Conservation (phyloP, 2,329 filamentous ascomycete species). For the Myriosclerotinia curreyana region DNA sequence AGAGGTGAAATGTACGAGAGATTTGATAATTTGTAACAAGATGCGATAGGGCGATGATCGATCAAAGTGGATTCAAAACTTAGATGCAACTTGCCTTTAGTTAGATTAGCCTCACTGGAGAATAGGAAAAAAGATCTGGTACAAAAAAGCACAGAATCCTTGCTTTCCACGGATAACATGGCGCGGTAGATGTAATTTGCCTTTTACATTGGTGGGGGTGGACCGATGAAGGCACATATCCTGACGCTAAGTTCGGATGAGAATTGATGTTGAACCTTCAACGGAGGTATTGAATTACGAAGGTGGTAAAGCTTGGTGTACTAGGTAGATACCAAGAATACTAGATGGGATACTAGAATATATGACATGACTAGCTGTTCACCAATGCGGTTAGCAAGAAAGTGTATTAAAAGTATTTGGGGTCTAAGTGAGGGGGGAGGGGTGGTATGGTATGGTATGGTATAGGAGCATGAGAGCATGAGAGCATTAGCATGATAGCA, state of each 20-base stretch:
- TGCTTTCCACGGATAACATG: conserved; percentile 13
- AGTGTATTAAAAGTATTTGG: neutral
- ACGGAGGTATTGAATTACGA: neutral
- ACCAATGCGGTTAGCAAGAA: conserved; percentile 1
- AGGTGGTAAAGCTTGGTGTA: too few relatives aligned
- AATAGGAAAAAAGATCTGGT: conserved; percentile 17
- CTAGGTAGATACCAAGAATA: neutral
- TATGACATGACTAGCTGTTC: conserved; percentile 7
- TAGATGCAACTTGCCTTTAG: conserved; percentile 19
- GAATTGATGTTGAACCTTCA: conserved; percentile 7
- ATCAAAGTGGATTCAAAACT: conserved; percentile 19
- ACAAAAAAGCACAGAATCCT: conserved; percentile 11
- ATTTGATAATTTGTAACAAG: conserved; percentile 13
- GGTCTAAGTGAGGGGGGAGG: neutral
- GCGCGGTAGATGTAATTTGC: conserved; percentile 1
- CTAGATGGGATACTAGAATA: neutral
- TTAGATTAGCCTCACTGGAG: conserved; percentile 15
- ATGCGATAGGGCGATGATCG: conserved; percentile 17
- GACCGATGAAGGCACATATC: conserved; percentile 13
- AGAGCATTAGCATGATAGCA: neutral
- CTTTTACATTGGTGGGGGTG: conserved; percentile 16
- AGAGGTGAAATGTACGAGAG: conserved; percentile 18
- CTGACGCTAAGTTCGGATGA: conserved; percentile 9
- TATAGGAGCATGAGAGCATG: conserved; percentile 3
- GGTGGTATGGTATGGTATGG: conserved; percentile 8